Conservation (phyloP, 345 rosid genomes). For the Stellera chamaejasme region DNA sequence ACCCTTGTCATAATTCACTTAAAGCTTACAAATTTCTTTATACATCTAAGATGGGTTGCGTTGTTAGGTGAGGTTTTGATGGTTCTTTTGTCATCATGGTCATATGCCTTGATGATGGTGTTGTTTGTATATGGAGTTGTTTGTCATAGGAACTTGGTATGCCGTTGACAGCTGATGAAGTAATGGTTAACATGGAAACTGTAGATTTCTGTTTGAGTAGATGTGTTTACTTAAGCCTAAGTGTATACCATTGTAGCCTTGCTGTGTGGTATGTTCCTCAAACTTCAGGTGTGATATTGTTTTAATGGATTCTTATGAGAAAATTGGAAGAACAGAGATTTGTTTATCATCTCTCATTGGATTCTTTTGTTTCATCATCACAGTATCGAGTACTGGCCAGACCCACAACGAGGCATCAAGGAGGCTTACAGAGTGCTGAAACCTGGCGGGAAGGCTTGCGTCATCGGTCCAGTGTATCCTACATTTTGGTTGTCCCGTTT, state of each 20-base stretch:
- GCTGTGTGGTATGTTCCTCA: neutral
- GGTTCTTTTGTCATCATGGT: neutral
- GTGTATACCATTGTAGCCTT: neutral
- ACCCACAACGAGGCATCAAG: slow-evolving; percentile 92
- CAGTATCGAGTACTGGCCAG: slow-evolving; percentile 99
- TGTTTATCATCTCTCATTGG: slow-evolving; percentile 9
- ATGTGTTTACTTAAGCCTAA: too few relatives aligned
- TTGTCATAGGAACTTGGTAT: too few relatives aligned
- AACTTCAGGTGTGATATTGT: too few relatives aligned
- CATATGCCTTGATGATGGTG: too few relatives aligned
- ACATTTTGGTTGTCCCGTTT: slow-evolving; percentile 95
- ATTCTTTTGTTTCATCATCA: slow-evolving; percentile 6
- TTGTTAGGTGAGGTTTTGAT: neutral
- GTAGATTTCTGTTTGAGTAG: too few relatives aligned
- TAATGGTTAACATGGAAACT: too few relatives aligned
- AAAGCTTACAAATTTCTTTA: too few relatives aligned
- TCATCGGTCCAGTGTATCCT: slow-evolving; percentile 96
- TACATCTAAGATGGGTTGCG: neutral
- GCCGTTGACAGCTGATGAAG: too few relatives aligned
- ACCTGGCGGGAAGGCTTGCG: slow-evolving; percentile 82
- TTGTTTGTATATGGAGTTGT: too few relatives aligned
- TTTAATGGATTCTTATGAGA: too few relatives aligned
- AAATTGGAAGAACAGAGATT: neutral
- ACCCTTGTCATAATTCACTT: neutral
- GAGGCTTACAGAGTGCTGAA: slow-evolving; percentile 97